A percentile compares a stretch with the other conserved stretches of the same genome.
Conservation (phyloP, 345 rosid species). For the Corchorus olitorius region DNA sequence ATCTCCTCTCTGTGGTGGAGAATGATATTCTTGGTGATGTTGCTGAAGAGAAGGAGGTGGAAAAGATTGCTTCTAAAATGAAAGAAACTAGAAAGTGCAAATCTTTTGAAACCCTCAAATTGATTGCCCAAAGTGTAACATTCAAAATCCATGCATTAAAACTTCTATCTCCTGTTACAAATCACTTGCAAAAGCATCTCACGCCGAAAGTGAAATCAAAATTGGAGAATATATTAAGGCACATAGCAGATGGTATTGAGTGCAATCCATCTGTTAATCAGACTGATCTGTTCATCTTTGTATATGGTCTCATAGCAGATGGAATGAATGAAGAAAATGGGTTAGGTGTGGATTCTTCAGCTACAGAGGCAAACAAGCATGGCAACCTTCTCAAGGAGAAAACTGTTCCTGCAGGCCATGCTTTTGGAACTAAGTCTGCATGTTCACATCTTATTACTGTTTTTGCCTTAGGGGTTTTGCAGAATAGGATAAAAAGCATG, state of each 20-base stretch:
- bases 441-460: constrained; percentile 70
- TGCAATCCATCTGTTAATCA: constrained; percentile 75
- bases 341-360: constrained; percentile 34
- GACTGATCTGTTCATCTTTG: constrained; percentile 68
- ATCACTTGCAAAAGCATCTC: constrained; percentile 63
- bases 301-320: constrained; percentile 64
- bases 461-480: constrained; percentile 73
- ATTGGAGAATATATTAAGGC: constrained; percentile 71
- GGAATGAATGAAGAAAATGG: constrained; percentile 52
- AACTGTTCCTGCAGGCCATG: constrained; percentile 17
- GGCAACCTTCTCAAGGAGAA: constrained; percentile 36
- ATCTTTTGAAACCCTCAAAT: constrained; percentile 73
- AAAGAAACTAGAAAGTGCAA: constrained; percentile 75
- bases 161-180: constrained; percentile 66
- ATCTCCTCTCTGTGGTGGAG: constrained; percentile 73
- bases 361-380: constrained; percentile 27
- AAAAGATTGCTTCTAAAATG: constrained; percentile 83
- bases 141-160: constrained; percentile 67
- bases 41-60: constrained; percentile 90
- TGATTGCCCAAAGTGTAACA: constrained; percentile 71
- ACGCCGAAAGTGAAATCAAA: constrained; percentile 72
- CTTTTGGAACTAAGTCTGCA: constrained; percentile 37
- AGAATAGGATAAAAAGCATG: constrained; percentile 54
- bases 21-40: constrained; percentile 87
- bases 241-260: constrained; percentile 81